A percentile compares a stretch with the other conserved stretches of the same genome.
Evolutionary conservation across 2,329 filamentous ascomycete genomes (phyloP).

Genomic region (Tetracladium maxilliforme): DNA sequence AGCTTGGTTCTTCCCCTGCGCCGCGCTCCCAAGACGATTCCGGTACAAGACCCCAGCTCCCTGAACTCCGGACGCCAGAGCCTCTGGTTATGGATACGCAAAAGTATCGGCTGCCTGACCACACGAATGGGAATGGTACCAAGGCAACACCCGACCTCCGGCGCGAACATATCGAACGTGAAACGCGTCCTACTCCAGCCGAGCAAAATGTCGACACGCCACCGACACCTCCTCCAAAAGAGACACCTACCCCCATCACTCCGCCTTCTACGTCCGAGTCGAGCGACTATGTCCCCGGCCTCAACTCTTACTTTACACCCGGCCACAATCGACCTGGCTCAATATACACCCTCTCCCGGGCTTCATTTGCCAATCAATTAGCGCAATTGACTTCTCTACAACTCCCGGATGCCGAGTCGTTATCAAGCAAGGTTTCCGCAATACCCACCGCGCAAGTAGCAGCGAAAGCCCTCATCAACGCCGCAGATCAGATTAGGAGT

Average conservation of each 20-base stretch:
- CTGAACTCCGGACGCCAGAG: slow-evolving; percentile 19
- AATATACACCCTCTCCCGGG: slow-evolving; percentile 84
- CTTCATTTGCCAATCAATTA: slow-evolving; percentile 85
- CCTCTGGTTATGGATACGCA: slow-evolving; percentile 53
- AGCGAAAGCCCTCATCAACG: slow-evolving; percentile 67
- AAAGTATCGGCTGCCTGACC: slow-evolving; percentile 62
- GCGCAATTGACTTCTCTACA: slow-evolving; percentile 83
- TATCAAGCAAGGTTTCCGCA: slow-evolving; percentile 70
- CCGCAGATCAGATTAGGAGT: slow-evolving; percentile 80
- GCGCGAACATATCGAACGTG: slow-evolving; percentile 40
- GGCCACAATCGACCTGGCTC: slow-evolving; percentile 61
- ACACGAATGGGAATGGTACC: slow-evolving; percentile 52
- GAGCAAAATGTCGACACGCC: slow-evolving; percentile 16
- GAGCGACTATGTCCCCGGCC: slow-evolving; percentile 34
- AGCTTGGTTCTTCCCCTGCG: too few species aligned
- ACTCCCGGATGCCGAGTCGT: slow-evolving; percentile 69
- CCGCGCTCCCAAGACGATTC: neutral
- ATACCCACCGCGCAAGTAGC: slow-evolving; percentile 80
- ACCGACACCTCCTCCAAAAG: slow-evolving; percentile 35
- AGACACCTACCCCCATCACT: slow-evolving; percentile 30
- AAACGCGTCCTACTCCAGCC: slow-evolving; percentile 21
- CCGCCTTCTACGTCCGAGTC: too few species aligned
- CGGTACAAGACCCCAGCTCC: slow-evolving; percentile 1
- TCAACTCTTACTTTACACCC: slow-evolving; percentile 51
- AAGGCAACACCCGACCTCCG: slow-evolving; percentile 43